phyloP scores from a whole-genome alignment of 2,329 filamentous ascomycete genomes.

The Scedosporium boydii region DNA sequence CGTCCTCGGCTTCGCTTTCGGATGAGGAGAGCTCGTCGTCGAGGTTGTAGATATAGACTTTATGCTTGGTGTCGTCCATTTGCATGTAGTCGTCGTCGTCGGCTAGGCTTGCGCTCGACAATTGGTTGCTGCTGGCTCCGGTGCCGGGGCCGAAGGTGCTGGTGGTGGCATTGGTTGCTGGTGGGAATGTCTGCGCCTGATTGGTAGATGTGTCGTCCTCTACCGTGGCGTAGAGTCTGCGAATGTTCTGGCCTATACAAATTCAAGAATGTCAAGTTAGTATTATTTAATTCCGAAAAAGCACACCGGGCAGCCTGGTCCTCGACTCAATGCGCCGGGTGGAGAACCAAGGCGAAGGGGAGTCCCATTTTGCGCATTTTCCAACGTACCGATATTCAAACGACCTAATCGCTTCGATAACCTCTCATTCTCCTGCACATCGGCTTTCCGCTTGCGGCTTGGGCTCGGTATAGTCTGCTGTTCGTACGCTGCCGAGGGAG shows the following conservation, averaged over 20 bases:
- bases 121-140: constrained; percentile 7
- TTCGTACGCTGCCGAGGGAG: constrained; percentile 12
- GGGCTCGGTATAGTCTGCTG: constrained; percentile 5
- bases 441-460: constrained; percentile 49
- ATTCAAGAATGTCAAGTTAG: too few species aligned
- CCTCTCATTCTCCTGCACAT: constrained; percentile 55
- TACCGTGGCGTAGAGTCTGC: constrained; percentile 3
- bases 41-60: constrained; percentile 83
- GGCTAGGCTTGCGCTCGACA: constrained; percentile 11
- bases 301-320: too few species aligned
- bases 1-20: constrained; percentile 44
- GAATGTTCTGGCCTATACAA: background rate
- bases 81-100: constrained; percentile 61
- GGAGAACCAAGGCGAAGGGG: constrained; percentile 9
- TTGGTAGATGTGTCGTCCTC: background rate
- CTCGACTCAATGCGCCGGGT: constrained; percentile 8
- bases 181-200: constrained; percentile 9
- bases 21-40: constrained; percentile 69
- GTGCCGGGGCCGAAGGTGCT: background rate
- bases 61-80: constrained; percentile 76
- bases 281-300: too few species aligned
- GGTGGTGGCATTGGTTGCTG: constrained; percentile 12
- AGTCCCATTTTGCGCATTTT: constrained; percentile 2
- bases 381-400: constrained; percentile 64
- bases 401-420: constrained; percentile 76